These are phyloP conservation scores for Metschnikowia noctiluminum DNA, from an alignment of 805 yeast species.

Conservation along the genomic window DNA sequence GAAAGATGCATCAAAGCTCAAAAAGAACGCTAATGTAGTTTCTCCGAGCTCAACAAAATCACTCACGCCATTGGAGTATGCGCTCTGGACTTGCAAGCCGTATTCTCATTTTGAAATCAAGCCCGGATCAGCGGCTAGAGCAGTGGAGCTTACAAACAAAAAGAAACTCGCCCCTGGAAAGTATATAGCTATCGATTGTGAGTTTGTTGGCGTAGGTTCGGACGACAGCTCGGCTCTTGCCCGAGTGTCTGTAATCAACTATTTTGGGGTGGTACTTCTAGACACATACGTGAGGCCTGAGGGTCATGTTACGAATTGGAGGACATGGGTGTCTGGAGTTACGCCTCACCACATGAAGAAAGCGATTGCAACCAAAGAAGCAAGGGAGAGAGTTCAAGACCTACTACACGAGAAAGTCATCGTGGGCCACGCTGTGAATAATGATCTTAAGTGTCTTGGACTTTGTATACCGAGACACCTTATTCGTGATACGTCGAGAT, in stretches of 20 bases:
- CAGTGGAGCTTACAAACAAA: constrained; percentile 8
- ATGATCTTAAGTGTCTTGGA: constrained; percentile 68
- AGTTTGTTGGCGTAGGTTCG: constrained; percentile 87
- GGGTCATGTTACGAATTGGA: constrained; percentile 80
- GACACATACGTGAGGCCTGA: constrained; percentile 76
- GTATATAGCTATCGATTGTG: constrained; percentile 85
- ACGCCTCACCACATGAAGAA: constrained; percentile 62
- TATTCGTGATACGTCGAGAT: constrained; percentile 74
- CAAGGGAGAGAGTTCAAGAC: constrained; percentile 44
- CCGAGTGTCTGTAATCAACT: constrained; percentile 83
- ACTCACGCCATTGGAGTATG: constrained; percentile 10
- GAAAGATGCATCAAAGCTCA: neutral
- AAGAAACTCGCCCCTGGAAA: constrained; percentile 56
- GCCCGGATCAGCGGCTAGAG: neutral
- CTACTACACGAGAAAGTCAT: constrained; percentile 45
- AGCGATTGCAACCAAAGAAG: constrained; percentile 66
- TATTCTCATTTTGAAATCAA: neutral
- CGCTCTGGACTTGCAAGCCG: constrained; percentile 10
- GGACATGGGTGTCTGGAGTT: constrained; percentile 91
- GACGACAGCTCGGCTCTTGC: constrained; percentile 69
- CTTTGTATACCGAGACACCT: constrained; percentile 61
- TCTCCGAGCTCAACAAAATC: constrained; percentile 1
- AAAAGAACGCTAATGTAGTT: neutral
- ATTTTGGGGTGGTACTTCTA: constrained; percentile 64
- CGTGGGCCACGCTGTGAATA: constrained; percentile 83